Conservation (phyloP, 1,284 basidiomycete genomes). For the Sporisorium exsertum region DNA sequence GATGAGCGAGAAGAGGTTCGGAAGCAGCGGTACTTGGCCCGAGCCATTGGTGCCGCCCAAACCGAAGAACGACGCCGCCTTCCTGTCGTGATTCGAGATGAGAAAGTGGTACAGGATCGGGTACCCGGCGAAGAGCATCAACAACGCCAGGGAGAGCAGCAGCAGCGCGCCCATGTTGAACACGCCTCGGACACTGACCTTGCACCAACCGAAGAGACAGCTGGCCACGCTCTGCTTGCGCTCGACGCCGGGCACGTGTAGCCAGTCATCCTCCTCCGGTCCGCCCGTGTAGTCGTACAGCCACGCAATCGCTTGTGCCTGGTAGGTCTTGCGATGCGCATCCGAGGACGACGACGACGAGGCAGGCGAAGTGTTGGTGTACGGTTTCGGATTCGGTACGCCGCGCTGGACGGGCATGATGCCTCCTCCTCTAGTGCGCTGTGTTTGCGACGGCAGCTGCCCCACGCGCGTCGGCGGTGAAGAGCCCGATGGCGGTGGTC, state of each 20-base stretch:
- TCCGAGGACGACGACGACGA: not conserved
- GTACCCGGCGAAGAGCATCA: constrained; percentile 67
- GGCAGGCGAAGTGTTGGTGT: not conserved
- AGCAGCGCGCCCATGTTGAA: constrained; percentile 57
- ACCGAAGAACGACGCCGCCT: constrained; percentile 70
- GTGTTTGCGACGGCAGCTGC: not conserved
- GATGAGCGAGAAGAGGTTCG: constrained; percentile 44
- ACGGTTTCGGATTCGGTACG: constrained; percentile 1
- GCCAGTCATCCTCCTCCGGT: constrained; percentile 36
- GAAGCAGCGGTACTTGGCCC: constrained; percentile 45
- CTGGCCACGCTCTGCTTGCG: not conserved
- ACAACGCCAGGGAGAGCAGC: constrained; percentile 43
- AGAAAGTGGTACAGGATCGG: constrained; percentile 45
- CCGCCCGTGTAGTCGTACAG: constrained; percentile 40
- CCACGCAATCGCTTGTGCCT: constrained; percentile 13
- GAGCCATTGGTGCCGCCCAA: constrained; percentile 75
- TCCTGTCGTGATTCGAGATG: not conserved
- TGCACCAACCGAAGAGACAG: constrained; percentile 1
- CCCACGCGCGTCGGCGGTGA: not conserved
- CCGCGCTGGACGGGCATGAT: constrained; percentile 3
- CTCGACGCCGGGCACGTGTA: constrained; percentile 27
- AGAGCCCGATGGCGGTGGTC: not conserved
- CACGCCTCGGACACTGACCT: constrained; percentile 36
- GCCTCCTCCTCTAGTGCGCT: not conserved
- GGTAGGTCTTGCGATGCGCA: not conserved